Percentiles rank a stretch among this genome's conserved stretches.
Conservation (phyloP, 345 rosid species). For the Eucalyptus camaldulensis region DNA sequence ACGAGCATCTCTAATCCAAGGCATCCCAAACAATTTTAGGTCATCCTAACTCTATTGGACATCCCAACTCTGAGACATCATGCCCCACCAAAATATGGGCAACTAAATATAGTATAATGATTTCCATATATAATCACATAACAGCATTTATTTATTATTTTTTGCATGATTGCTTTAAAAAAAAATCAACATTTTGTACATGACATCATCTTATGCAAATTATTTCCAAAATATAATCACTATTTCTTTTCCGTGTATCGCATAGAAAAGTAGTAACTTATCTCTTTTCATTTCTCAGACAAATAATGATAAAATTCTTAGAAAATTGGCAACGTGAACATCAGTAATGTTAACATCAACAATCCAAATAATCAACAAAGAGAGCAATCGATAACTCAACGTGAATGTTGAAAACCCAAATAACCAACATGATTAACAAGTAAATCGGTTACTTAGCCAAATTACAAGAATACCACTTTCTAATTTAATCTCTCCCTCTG, state of each 20-base stretch:
- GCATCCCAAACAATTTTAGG: too few species aligned
- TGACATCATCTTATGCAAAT: not conserved
- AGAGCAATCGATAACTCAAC: not conserved
- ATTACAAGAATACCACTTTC: too few species aligned
- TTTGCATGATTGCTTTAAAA: not conserved
- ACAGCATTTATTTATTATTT: not conserved
- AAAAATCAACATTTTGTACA: not conserved
- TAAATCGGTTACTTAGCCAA: not conserved
- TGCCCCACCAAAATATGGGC: not conserved
- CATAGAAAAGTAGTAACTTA: too few species aligned
- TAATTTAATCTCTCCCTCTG: too few species aligned
- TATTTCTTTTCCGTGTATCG: fast-evolving
- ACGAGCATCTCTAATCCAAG: not conserved
- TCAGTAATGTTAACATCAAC: not conserved
- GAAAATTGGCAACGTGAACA: not conserved
- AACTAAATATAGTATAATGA: not conserved
- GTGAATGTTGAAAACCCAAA: not conserved
- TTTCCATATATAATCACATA: too few species aligned
- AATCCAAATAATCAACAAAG: not conserved
- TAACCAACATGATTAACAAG: too few species aligned
- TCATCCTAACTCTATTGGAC: not conserved
- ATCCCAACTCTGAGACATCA: not conserved
- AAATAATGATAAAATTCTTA: too few species aligned
- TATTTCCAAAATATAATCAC: not conserved
- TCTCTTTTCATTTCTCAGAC: not conserved